Evolutionary conservation across 176 grass and related monocot genomes (phyloP), one percentile per base, ranked within the genome.

Genomic region (Chrysopogon serrulatus): DNA sequence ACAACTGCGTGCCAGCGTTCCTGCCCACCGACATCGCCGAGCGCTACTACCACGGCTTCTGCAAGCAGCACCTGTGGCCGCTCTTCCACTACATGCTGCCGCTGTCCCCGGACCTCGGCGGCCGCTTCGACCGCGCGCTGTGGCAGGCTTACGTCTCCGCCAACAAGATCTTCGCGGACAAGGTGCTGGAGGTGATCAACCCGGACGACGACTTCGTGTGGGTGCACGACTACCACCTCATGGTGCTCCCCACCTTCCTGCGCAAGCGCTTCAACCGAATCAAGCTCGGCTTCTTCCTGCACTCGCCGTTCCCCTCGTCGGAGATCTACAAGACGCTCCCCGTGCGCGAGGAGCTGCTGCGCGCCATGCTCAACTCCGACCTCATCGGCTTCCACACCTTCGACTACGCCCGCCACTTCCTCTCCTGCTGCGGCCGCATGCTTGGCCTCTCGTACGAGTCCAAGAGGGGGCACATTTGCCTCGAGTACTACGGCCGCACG

Each of bases 81-180:
- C 92, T 98, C 40, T 98, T 98, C 87, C 95, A 98, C 84, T 98
- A 98, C 82, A 98, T 95, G 95, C 87, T 98, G 24, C 95, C 95
- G 32, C 87, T 98, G 13, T 95, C 95, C 40, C 95, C 92, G 0
- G 95, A 98, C 82, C 93, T 92, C 41, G 95, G 95, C 61, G 90
- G 92, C 83, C 90, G 95, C 49, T 98, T 98, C 83, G 95, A 98
- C 84, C 92, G 92, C 67, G 23, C 65, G 35, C 73, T 98, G 0
- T 98, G 95, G 95, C 95, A 97, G 87, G 87, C 92, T 5, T 98
- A 98, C 78, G 95, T 95, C 28, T 95, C 95, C 12, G 92, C 92
- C 3, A 98, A 98, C 89, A 98, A 98, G 89, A 92, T 98, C 15
- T 98, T 98, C 81, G 95, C 95, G 0, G 95, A 98, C 75, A 87